Percentiles rank a stretch among this genome's conserved stretches.
These are phyloP conservation scores for Chlamydomonas applanata DNA, from an alignment of 139 green algal species.

Conservation along the genomic window DNA sequence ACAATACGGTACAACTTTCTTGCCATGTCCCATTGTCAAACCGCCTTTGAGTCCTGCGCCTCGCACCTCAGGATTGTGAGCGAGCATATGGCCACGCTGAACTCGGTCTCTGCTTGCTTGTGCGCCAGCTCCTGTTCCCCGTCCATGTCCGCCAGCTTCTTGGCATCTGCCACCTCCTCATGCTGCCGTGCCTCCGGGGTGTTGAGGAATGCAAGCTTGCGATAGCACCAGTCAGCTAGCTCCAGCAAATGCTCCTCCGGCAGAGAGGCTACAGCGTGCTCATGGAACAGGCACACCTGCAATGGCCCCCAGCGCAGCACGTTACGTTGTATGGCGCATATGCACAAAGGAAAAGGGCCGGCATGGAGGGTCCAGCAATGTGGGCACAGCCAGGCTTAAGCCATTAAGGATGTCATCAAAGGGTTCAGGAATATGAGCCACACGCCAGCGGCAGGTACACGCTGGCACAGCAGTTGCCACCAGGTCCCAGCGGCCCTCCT, in stretches of 20 bases:
- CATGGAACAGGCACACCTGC: conserved; percentile 69
- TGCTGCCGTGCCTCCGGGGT: conserved; percentile 10
- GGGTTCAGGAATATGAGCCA: too few relatives aligned
- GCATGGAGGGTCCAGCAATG: too few relatives aligned
- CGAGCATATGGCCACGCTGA: conserved; percentile 57
- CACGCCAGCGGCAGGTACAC: too few relatives aligned
- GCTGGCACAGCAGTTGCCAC: too few relatives aligned
- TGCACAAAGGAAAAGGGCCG: too few relatives aligned
- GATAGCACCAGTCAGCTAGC: conserved; percentile 72
- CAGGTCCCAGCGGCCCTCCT: too few relatives aligned
- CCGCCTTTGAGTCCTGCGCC: not conserved
- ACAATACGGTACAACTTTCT: too few relatives aligned
- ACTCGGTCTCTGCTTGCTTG: conserved; percentile 60
- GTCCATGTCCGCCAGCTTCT: conserved; percentile 47
- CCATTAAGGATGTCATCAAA: too few relatives aligned
- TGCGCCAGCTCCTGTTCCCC: conserved; percentile 63
- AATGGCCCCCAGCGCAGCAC: too few relatives aligned
- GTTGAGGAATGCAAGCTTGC: conserved; percentile 69
- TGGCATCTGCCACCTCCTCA: not conserved
- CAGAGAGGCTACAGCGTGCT: conserved; percentile 52
- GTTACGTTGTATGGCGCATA: too few relatives aligned
- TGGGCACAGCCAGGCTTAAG: too few relatives aligned
- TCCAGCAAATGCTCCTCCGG: conserved; percentile 73
- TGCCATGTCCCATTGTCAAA: conserved; percentile 4
- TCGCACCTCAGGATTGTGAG: conserved; percentile 64